Evolutionary conservation across 306 rosid species (phyloP).

Genomic region (Comarum palustre): DNA sequence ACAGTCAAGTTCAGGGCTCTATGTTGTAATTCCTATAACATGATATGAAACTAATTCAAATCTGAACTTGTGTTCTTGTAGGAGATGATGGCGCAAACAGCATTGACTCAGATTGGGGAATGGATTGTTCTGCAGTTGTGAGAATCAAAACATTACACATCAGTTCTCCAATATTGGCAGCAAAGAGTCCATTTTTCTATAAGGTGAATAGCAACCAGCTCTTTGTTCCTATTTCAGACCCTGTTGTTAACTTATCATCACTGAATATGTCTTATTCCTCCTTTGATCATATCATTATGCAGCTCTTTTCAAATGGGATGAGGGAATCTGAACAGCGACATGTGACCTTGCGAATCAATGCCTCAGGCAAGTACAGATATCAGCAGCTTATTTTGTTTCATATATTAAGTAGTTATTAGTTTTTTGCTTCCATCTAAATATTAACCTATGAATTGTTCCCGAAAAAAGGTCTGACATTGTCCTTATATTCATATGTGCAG

Average conservation of each 20-base stretch:
- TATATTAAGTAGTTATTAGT: neutral
- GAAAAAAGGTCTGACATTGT: conserved; percentile 18
- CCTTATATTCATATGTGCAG: conserved; percentile 46
- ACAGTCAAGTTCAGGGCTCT: neutral
- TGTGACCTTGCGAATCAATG: conserved; percentile 76
- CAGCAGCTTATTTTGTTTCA: neutral
- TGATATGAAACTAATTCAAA: neutral
- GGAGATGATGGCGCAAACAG: conserved; percentile 83
- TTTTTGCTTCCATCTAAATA: neutral
- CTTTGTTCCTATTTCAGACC: neutral
- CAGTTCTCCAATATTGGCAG: conserved; percentile 97
- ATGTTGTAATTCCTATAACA: neutral
- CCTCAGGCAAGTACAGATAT: conserved; percentile 57
- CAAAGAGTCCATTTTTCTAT: conserved; percentile 95
- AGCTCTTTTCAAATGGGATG: conserved; percentile 98
- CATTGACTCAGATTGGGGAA: conserved; percentile 73
- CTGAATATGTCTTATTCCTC: conserved; percentile 22
- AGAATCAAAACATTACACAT: conserved; percentile 80
- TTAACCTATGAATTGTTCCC: conserved; percentile 6
- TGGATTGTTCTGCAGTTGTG: conserved; percentile 68
- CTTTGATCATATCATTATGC: conserved; percentile 11
- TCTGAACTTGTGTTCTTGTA: conserved; percentile 29
- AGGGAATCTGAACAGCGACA: conserved; percentile 93
- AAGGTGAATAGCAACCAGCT: conserved; percentile 44
- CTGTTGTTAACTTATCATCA: neutral